A percentile compares a stretch with the other conserved stretches of the same genome.
phyloP scores from a whole-genome alignment of 2,329 filamentous ascomycete species.

The Paecilomyces sp. region DNA sequence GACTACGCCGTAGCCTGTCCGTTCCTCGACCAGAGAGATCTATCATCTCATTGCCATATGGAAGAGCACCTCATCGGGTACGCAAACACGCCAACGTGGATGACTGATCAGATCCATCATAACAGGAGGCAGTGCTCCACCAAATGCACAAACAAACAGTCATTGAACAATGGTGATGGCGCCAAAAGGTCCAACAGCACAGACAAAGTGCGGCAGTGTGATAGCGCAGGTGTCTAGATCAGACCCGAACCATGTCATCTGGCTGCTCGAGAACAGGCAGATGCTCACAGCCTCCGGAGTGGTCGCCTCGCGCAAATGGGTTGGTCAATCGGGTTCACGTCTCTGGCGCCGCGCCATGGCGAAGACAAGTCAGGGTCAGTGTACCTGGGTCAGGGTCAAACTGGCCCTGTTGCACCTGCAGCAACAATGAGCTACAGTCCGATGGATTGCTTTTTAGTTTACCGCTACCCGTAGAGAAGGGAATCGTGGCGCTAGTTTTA shows the following conservation, averaged over 20 bases:
- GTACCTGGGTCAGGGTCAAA: neutral
- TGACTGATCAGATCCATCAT: neutral
- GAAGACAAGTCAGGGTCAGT: neutral
- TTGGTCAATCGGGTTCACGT: neutral
- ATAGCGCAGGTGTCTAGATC: neutral
- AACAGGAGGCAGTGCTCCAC: neutral
- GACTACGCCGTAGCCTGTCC: neutral
- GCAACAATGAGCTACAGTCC: neutral
- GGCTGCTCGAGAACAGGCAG: conserved; percentile 1
- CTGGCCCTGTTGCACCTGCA: neutral
- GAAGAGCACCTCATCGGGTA: neutral
- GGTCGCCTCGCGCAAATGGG: neutral
- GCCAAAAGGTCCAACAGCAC: neutral
- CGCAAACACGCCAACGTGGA: neutral
- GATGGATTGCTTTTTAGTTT: neutral
- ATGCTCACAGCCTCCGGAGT: conserved; percentile 1
- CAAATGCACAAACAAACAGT: neutral
- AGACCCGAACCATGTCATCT: neutral
- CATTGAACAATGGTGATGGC: neutral
- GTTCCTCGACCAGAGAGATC: neutral
- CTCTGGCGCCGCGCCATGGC: neutral
- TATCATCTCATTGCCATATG: neutral
- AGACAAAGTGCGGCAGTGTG: neutral
- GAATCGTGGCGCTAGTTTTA: neutral
- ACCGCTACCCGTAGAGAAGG: neutral